Evolutionary conservation across 148 eudicot genomes (phyloP), one percentile per base, ranked within the genome.

Genomic region (Dianthus caryophyllus): DNA sequence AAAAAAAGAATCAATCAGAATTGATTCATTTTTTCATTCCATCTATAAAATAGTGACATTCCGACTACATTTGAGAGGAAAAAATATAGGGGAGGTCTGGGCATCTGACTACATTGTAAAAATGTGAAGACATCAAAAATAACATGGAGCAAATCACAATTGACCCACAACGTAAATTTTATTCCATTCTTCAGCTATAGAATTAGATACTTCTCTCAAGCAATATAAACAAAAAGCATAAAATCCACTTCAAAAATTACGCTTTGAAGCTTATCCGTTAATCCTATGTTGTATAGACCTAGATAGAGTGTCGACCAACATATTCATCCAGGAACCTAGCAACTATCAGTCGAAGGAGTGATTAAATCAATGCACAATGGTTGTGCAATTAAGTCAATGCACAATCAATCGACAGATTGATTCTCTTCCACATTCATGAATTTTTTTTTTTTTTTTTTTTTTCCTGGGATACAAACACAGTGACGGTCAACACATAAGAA

Each of bases 401-500:
- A 16, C 41, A 22, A 33, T 33, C 63, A 59, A 15, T 36, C 44
- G 31, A 59, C 43, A 9, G 13, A 30, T 2, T 16, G 56, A 20
- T 59, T 59, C 14, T 10, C 48, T 36, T 61, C 48, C 27, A 47
- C 47, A 36, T 25, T 8, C 27, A 41, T 17, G 18, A 5, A n/a
- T 31, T 41, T 21, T 21, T 36, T 61, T 30, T 22, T 20, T 61
- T 20, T 14, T 13, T 38, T 38, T 39, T n/a, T n/a, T n/a, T n/a
- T n/a, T n/a, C n/a, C 6, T 61, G 26, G 9, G 11, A 22, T 38
- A 22, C 17, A 38, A 38, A 39, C 30, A 38, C 49, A 20, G 48
- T 9, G 4, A 18, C 14, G 48, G 65, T 29, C 65, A 61, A 38
- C 48, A 39, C 65, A 59, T 17, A 61, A 20, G 65, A 9, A 39